phyloP scores from a whole-genome alignment of 305 asterid species.

The Fraxinus angustifolia region DNA sequence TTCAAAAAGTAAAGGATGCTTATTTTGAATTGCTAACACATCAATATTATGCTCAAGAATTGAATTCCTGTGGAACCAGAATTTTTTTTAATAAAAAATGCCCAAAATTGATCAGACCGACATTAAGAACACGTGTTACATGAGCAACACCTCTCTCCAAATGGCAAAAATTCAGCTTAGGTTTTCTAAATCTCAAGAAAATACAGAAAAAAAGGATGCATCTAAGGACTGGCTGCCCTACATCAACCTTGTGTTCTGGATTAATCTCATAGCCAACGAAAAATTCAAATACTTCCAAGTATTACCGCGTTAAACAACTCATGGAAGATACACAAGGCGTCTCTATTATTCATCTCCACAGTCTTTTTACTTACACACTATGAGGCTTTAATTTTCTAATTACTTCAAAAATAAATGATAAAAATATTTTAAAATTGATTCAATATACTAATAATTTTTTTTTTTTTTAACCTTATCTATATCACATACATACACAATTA shows the following conservation, averaged over 20 bases:
- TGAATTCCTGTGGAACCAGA: neutral
- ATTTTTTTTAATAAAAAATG: neutral
- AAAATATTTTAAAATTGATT: too few species aligned
- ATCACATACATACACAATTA: too few species aligned
- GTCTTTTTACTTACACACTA: too few species aligned
- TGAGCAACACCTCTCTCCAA: neutral
- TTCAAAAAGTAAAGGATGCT: neutral
- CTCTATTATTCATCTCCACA: too few species aligned
- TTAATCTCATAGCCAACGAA: neutral
- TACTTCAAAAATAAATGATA: too few species aligned
- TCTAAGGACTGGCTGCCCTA: neutral
- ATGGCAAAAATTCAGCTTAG: neutral
- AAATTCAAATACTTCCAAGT: too few species aligned
- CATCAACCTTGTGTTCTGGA: neutral
- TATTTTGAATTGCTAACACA: neutral
- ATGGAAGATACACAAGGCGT: too few species aligned
- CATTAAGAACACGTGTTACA: neutral
- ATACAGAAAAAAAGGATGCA: neutral
- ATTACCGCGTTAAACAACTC: too few species aligned
- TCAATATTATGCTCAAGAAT: neutral
- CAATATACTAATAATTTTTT: too few species aligned
- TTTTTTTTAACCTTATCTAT: too few species aligned
- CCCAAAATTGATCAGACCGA: neutral
- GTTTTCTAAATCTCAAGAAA: neutral
- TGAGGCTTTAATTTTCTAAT: too few species aligned